Evolutionary conservation across 176 grass and related monocot species (phyloP), one percentile per base, ranked within the genome.

Genomic region (Cymbopogon citratus): DNA sequence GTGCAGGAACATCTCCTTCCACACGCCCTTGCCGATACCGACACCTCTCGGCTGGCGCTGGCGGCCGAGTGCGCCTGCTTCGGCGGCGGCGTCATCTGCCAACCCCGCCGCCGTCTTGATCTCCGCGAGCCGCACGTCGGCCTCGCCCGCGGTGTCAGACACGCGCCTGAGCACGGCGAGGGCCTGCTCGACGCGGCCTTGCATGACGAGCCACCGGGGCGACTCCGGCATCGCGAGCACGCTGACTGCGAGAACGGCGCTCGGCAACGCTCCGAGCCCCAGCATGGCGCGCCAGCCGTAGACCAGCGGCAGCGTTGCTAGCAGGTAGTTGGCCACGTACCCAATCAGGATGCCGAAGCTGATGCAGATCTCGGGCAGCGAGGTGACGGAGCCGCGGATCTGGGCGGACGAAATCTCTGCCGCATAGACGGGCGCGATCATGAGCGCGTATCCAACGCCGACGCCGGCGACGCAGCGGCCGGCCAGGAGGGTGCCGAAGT

Each of bases 351-450:
- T 87, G 74, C 88, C 84, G 59, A 90, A 61, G 56, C 80, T 90
- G 83, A 90, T 90, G 83, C 79, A 90, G 54, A 87, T 87, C 40
- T 90, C 88, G 3, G 88, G 88, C 4, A 90, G 85, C 12, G 88
- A 90, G 7, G 57, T 90, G 29, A 90, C 56, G 15, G 84, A 68
- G 21, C 88, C 79, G 24, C 88, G 84, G 51, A 29, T 29, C 28
- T 66, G 56, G 0, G 88, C 23, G 0, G 88, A 75, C 1, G 84
- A 69, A 14, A 90, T 87, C 88, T 90, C 88, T 13, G 84, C 67
- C 21, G 81, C 81, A 63, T 84, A 90, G 3, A 90, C 80, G 2
- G 88, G 88, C 29, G 88, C 88, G 67, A 90, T 87, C 84, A 90
- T 80, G 48, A 90, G 79, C 5, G 84, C 84, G 88, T 86, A 87